Base-by-base conservation (phyloP, 176 grass and related monocot genomes). In the Cenchrus fungigraminus region DNA sequence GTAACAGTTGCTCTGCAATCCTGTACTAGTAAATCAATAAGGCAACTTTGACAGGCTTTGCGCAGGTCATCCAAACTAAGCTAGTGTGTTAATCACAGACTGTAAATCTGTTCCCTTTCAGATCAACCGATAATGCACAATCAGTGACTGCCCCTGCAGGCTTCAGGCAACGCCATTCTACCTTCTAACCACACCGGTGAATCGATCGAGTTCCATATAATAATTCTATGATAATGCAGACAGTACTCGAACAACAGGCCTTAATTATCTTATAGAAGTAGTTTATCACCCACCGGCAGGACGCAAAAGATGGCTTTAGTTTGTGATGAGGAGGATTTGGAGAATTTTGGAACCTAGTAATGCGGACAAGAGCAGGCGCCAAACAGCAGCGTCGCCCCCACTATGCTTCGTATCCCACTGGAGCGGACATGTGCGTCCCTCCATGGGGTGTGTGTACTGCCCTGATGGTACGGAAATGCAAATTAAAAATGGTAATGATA, bases 301-400 rank as follows among this genome's bases (percentile, higher is more conserved):
- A 51, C 4, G 3, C 8, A 81, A 68, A 71, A 47, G 32, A 49
- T 25, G 25, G 80, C 47, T 65, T 94, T 80, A n/a, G 56, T 76
- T 40, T 6, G 75, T 40, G 37, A 40, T 37, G 75, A 61, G 9
- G 9, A 64, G 71, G 32, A 9, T 46, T 46, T 40, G 37, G 37
- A 40, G 37, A 40, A 40, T 96, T 91, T 88, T 88, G 63, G 83
- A 68, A 12, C 45, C 5, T 40, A 40, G 79, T 80, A 81, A 91
- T 66, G 74, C 82, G 82, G 94, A 92, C 89, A 94, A 90, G 79
- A 87, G 61, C 15, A 83, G 78, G 68, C 85, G 78, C 83, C 87
- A 76, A 83, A 83, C 53, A 82, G 76, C 53, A 45, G 51, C 83
- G 71, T 50, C 49, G 20, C 81, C 64, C 89, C 84, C 87, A 88